A percentile compares a stretch with the other conserved stretches of the same genome.
Conservation (phyloP, 192 early-diverging fungal species). For the Spizellomyces sp. region DNA sequence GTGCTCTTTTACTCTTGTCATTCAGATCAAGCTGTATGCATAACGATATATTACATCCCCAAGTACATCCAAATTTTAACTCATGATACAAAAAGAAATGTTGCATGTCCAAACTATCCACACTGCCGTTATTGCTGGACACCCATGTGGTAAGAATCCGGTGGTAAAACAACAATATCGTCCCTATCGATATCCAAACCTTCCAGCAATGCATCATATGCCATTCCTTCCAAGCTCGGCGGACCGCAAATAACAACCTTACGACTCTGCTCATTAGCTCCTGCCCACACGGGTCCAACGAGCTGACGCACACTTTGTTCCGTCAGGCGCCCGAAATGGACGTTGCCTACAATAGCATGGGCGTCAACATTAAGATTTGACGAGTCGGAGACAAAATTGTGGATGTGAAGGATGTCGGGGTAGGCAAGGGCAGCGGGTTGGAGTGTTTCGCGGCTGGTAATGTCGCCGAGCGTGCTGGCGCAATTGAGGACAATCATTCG, state of each 20-base stretch:
- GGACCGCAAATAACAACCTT: conserved; percentile 31
- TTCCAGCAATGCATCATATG: conserved; percentile 15
- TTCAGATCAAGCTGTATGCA: too few relatives aligned
- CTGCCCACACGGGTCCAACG: not conserved
- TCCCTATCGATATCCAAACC: conserved; percentile 13
- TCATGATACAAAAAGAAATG: too few relatives aligned
- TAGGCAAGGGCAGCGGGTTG: conserved; percentile 14
- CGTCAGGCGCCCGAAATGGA: conserved; percentile 6
- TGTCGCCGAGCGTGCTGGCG: conserved; percentile 10
- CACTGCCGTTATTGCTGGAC: too few relatives aligned
- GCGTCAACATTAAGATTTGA: not conserved
- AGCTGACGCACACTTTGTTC: not conserved
- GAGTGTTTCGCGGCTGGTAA: conserved; percentile 8
- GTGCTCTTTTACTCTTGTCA: too few relatives aligned
- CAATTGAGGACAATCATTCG: conserved; percentile 24
- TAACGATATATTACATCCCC: too few relatives aligned
- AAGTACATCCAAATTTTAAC: too few relatives aligned
- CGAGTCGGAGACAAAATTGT: conserved; percentile 9
- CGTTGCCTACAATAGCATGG: not conserved
- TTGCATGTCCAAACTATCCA: too few relatives aligned
- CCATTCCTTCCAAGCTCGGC: conserved; percentile 21
- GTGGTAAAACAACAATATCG: conserved; percentile 21
- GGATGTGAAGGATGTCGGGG: conserved; percentile 13
- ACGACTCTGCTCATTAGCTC: not conserved
- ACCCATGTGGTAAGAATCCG: conserved; percentile 1